Percentiles rank a stretch among this genome's conserved stretches.
These are phyloP conservation scores for Asterochloris erici DNA, from an alignment of 139 green algal species.

Conservation along the genomic window DNA sequence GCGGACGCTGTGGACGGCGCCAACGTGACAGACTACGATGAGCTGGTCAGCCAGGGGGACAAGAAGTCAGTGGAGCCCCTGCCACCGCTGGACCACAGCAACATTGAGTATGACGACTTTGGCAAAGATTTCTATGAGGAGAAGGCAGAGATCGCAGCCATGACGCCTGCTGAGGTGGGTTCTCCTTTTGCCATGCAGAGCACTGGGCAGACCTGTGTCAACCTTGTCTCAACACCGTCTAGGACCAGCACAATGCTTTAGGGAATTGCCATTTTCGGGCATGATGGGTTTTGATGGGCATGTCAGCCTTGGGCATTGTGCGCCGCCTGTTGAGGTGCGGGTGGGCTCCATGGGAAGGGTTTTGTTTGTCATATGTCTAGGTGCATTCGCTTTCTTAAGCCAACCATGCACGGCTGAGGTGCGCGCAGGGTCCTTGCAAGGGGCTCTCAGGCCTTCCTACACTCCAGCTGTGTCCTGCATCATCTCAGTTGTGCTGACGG, in stretches of 20 bases:
- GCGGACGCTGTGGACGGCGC: slow-evolving; percentile 33
- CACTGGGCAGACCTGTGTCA: not conserved
- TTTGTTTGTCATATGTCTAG: no score
- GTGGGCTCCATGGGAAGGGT: no score
- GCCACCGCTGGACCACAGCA: slow-evolving; percentile 55
- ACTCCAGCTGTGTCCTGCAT: not conserved
- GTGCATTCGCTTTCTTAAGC: no score
- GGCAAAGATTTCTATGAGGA: slow-evolving; percentile 83
- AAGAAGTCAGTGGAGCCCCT: slow-evolving; percentile 51
- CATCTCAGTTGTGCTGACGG: not conserved
- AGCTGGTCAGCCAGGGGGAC: not conserved
- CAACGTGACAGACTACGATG: slow-evolving; percentile 18
- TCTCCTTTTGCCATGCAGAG: not conserved
- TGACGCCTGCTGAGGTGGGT: slow-evolving; percentile 64
- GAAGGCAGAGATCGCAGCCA: slow-evolving; percentile 47
- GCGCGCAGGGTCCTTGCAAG: not conserved
- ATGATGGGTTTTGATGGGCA: no score
- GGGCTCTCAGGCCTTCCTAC: not conserved
- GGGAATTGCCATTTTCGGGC: no score
- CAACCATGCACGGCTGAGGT: no score
- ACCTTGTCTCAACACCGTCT: no score
- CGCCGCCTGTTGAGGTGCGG: no score
- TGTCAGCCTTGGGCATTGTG: no score
- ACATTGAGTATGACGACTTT: slow-evolving; percentile 72
- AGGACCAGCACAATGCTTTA: no score